Evolutionary conservation across 2,329 filamentous ascomycete species (phyloP).

Genomic region (Trichoderma hamatum): DNA sequence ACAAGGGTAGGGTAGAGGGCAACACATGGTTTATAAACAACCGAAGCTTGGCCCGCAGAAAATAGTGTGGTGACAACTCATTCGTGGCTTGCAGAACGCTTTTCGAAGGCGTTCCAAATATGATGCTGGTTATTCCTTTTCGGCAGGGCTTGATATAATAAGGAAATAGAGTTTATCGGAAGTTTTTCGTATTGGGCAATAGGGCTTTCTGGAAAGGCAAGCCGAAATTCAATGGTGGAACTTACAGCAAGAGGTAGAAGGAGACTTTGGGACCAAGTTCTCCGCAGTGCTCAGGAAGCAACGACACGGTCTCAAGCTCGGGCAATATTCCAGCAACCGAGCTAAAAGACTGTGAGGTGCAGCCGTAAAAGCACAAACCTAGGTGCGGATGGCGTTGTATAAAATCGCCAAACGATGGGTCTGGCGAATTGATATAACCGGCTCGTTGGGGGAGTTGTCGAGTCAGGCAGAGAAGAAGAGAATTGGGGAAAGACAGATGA

Average conservation of each 20-base stretch:
- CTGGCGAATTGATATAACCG: neutral
- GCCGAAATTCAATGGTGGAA: conserved; percentile 5
- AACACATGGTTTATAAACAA: conserved; percentile 14
- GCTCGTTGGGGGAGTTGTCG: conserved; percentile 10
- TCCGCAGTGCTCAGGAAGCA: conserved; percentile 25
- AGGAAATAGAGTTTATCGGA: conserved; percentile 8
- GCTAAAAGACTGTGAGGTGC: conserved; percentile 32
- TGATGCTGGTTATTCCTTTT: neutral
- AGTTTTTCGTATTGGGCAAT: conserved; percentile 2
- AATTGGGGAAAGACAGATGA: neutral
- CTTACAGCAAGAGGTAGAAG: conserved; percentile 25
- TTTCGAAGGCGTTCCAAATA: neutral
- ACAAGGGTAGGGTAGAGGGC: neutral
- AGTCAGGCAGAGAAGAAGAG: conserved; percentile 4
- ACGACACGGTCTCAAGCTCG: conserved; percentile 33
- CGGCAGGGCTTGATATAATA: neutral
- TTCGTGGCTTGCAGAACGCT: neutral
- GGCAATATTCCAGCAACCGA: conserved; percentile 49
- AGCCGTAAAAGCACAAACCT: conserved; percentile 15
- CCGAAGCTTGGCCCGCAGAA: neutral
- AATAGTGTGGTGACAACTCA: neutral
- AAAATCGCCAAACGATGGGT: neutral
- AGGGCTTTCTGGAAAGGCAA: neutral
- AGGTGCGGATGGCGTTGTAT: conserved; percentile 7
- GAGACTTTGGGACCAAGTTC: neutral